Evolutionary conservation across 106 monocot genomes (phyloP).

Genomic region (Dioscorea dumetorum): DNA sequence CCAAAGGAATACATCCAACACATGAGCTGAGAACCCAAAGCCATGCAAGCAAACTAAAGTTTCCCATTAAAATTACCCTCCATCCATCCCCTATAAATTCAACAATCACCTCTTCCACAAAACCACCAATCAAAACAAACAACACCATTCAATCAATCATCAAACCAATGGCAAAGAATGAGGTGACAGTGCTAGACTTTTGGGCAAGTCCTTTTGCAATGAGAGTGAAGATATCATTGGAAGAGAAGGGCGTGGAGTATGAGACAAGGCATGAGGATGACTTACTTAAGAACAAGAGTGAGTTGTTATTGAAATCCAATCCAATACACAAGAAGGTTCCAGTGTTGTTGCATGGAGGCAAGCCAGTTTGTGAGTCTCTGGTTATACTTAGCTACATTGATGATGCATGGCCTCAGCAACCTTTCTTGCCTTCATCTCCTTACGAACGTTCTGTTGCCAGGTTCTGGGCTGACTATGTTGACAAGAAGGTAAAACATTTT

Average conservation of each 20-base stretch:
- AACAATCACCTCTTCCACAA: no score
- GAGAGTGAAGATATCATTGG: constrained; percentile 12
- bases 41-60: no score
- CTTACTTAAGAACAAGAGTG: constrained; percentile 11
- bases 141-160: no score
- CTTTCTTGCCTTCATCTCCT: constrained; percentile 10
- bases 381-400: constrained; percentile 23
- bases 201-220: constrained; percentile 18
- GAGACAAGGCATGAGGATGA: constrained; percentile 13
- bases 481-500: constrained; percentile 10
- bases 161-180: background rate
- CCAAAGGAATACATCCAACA: no score
- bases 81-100: no score
- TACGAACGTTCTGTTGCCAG: constrained; percentile 17
- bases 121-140: no score
- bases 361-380: constrained; percentile 20
- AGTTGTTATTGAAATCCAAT: constrained; percentile 24
- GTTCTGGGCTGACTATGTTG: constrained; percentile 30
- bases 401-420: constrained; percentile 8
- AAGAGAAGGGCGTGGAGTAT: constrained; percentile 16
- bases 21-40: no score
- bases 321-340: constrained; percentile 29
- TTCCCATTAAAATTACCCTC: no score
- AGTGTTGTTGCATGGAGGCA: constrained; percentile 22
- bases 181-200: constrained; percentile 9